A percentile compares a stretch with the other conserved stretches of the same genome.
Evolutionary conservation across 331 rosid genomes (phyloP).

Genomic region (Acacia pycnantha): DNA sequence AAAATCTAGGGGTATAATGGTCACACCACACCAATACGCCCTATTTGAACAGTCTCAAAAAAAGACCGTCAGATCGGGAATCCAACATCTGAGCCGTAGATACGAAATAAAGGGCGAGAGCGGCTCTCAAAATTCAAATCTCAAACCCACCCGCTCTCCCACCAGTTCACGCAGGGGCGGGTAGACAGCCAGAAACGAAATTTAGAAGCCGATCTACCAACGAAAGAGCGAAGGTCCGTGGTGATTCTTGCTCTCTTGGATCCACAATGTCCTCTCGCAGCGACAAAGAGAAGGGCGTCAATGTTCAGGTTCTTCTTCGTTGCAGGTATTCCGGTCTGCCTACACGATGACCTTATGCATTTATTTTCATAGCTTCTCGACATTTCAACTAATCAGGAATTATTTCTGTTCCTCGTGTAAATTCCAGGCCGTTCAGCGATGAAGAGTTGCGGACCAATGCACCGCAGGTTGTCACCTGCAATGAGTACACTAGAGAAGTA

Average conservation of each 20-base stretch:
- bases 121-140: constrained; percentile 43
- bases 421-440: constrained; percentile 69
- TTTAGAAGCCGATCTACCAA: constrained; percentile 30
- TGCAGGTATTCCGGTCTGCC: constrained; percentile 49
- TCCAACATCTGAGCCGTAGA: constrained; percentile 28
- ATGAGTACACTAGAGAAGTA: constrained; percentile 59
- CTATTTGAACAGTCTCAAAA: not conserved
- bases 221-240: not conserved
- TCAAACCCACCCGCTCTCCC: constrained; percentile 40
- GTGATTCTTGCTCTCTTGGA: not conserved
- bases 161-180: constrained; percentile 18
- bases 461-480: constrained; percentile 72
- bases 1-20: not conserved
- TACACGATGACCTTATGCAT: not conserved
- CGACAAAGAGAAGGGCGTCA: constrained; percentile 79
- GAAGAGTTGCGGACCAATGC: constrained; percentile 75
- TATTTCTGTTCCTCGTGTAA: not conserved
- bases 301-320: constrained; percentile 84
- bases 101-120: constrained; percentile 23
- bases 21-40: not conserved
- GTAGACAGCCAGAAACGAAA: constrained; percentile 4
- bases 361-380: not conserved
- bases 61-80: constrained; percentile 32
- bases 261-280: constrained; percentile 58
- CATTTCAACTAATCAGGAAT: not conserved